Evolutionary conservation across 129 eudicot species (phyloP).

Genomic region (Daucus carota): DH1_v3.0 NC_030385.2:34934501-34935000

Average conservation of each 20-base stretch:
- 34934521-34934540: conserved; percentile 62
- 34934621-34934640: no score
- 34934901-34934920: no score
- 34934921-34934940: no score
- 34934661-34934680: no score
- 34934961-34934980: no score
- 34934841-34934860: conserved; percentile 56
- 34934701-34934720: conserved; percentile 53
- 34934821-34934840: conserved; percentile 47
- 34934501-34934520: conserved; percentile 46
- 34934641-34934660: not conserved
- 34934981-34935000: no score
- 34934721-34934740: conserved; percentile 54
- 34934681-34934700: no score
- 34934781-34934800: conserved; percentile 86
- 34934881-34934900: conserved; percentile 49
- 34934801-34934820: conserved; percentile 46
- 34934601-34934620: conserved; percentile 45
- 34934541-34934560: conserved; percentile 65
- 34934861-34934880: conserved; percentile 52
- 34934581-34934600: conserved; percentile 38
- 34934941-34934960: no score
- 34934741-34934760: conserved; percentile 67
- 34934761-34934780: conserved; percentile 96
- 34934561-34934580: conserved; percentile 72